A percentile compares a stretch with the other conserved stretches of the same genome.
Evolutionary conservation across 345 rosid species (phyloP).

Genomic region (Gossypium sturtianum): DNA sequence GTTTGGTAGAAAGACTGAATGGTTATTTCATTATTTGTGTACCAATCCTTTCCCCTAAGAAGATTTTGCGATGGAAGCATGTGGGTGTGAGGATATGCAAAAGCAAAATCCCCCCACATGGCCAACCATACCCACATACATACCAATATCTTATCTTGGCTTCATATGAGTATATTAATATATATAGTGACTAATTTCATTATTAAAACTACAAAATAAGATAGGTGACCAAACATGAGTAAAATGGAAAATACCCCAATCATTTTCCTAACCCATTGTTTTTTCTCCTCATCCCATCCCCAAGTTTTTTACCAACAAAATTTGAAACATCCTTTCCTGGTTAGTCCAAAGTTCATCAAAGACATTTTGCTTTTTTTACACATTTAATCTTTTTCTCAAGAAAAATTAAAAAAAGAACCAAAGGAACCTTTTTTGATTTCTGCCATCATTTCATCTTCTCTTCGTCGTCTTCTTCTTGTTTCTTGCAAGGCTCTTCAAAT

Average conservation of each 20-base stretch:
- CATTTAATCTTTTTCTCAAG: not conserved
- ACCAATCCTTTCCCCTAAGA: not conserved
- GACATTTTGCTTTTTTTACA: not conserved
- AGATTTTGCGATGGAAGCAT: conserved; percentile 1
- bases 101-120: conserved; percentile 2
- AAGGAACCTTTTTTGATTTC: not conserved
- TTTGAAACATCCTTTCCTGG: conserved; percentile 14
- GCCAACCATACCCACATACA: not conserved
- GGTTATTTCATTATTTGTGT: not conserved
- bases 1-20: not conserved
- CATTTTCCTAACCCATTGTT: not conserved
- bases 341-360: conserved; percentile 23
- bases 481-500: conserved; percentile 25
- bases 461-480: conserved; percentile 29
- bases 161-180: not conserved
- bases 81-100: not conserved
- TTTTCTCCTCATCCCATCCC: not conserved
- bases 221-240: conserved; percentile 2
- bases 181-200: not conserved
- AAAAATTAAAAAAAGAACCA: not conserved
- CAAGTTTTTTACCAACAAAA: not conserved
- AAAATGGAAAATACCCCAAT: not conserved
- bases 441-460: conserved; percentile 27
- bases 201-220: not conserved
- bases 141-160: not conserved